Base-by-base conservation (phyloP, 306 rosid genomes). In the Styphnolobium japonicum region DNA sequence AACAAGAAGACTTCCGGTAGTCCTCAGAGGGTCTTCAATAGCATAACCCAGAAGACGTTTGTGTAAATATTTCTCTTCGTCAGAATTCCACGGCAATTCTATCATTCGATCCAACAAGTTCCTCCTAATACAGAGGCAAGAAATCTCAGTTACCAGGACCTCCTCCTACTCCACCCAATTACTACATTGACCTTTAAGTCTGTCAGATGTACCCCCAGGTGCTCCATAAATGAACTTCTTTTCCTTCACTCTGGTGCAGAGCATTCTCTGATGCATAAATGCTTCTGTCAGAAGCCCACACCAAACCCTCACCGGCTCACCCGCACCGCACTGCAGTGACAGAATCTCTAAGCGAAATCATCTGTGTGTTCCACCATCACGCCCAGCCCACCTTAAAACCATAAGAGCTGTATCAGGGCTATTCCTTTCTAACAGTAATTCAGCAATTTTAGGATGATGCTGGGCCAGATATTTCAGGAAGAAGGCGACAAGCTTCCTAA, bases 241-340 rank as follows among this genome's bases (percentile, higher is more conserved):
- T 52, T 88, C 96, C 88, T 84, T 93, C 53, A 89, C 87, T 82
- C 86, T 84, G 71, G 80, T 82, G 86, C 91, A 90, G 67, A 96
- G 81, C 89, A 82, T 75, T 82, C 98, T 96, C 92, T 93, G 98
- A 80, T 96, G 93, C 83, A 90, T 85, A 85, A 90, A 96, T 64
- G 98, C 96, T 85, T 96, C 98, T 33, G 98, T 96, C 77, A 96
- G 85, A 81, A 91, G 98, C 61, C 96, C 99, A 89, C 96, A 91
- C 88, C 93, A 96, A 81, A 96, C 86, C 85, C 98, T 89, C 78
- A 96, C 99, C 80, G n/a, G n/a, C n/a, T n/a, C n/a, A n/a, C n/a
- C n/a, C n/a, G n/a, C n/a, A n/a, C n/a, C 99, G 90, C 75, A 96
- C 96, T 84, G 97, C 90, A 86, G 92, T 93, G 61, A 91, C 96